Conservation (phyloP, 2,329 filamentous ascomycete species). For the Scytalidium lignicola region DNA sequence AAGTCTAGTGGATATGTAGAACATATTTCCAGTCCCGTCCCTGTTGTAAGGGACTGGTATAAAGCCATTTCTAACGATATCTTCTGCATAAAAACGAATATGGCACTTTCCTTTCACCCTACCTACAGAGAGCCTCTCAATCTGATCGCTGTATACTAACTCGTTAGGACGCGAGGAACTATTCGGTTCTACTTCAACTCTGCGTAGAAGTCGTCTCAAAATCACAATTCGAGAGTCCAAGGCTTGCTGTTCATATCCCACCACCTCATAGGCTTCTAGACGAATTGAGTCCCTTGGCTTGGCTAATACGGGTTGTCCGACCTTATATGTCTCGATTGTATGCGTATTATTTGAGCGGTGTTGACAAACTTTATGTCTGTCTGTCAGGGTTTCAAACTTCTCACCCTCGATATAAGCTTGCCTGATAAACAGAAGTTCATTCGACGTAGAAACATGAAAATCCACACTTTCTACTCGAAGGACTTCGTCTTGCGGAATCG, state of each 20-base stretch:
- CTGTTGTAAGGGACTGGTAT: conserved; percentile 62
- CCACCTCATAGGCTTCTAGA: conserved; percentile 58
- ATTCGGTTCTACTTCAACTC: conserved; percentile 32
- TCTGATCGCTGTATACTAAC: conserved; percentile 49
- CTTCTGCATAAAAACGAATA: conserved; percentile 47
- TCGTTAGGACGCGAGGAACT: conserved; percentile 32
- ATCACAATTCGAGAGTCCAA: conserved; percentile 27
- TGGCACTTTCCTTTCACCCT: conserved; percentile 52
- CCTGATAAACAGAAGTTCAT: conserved; percentile 59
- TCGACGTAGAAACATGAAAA: conserved; percentile 45
- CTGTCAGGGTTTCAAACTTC: conserved; percentile 55
- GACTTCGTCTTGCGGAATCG: conserved; percentile 51
- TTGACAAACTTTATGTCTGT: conserved; percentile 49
- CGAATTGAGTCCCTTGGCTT: conserved; percentile 21
- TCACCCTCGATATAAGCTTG: conserved; percentile 61
- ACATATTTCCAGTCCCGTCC: conserved; percentile 60
- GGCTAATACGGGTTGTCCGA: conserved; percentile 53
- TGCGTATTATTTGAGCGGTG: conserved; percentile 27
- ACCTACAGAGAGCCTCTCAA: conserved; percentile 30
- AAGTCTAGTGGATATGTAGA: conserved; percentile 50
- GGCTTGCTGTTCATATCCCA: conserved; percentile 29
- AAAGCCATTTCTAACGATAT: conserved; percentile 22
- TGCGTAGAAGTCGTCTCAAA: conserved; percentile 50
- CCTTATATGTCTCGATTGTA: conserved; percentile 28
- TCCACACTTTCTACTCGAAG: conserved; percentile 52